Evolutionary conservation across 2,329 filamentous ascomycete genomes (phyloP).

Genomic region (Waltergamsia citrina): DNA sequence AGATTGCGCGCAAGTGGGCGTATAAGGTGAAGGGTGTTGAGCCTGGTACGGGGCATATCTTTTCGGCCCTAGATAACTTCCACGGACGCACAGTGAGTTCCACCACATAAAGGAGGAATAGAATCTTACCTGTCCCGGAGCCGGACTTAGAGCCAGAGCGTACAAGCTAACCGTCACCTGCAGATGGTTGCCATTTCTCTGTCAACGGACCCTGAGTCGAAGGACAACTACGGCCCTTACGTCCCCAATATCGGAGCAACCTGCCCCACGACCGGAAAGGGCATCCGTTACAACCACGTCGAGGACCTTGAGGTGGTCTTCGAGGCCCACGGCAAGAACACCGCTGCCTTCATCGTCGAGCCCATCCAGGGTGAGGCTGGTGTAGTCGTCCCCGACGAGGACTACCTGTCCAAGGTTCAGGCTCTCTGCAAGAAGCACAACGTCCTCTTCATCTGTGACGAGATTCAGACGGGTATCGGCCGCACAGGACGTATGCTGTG

Average conservation of each 20-base stretch:
- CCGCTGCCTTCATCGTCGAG: slow-evolving; percentile 89
- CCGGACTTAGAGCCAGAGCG: neutral
- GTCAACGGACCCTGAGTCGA: slow-evolving; percentile 90
- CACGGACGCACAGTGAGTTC: slow-evolving; percentile 79
- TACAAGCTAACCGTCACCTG: neutral
- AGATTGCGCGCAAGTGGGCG: slow-evolving; percentile 94
- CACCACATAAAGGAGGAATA: neutral
- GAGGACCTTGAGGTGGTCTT: slow-evolving; percentile 71
- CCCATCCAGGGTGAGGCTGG: slow-evolving; percentile 97
- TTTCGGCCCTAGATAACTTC: slow-evolving; percentile 86
- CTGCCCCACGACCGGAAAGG: slow-evolving; percentile 63
- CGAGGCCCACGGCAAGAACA: slow-evolving; percentile 71
- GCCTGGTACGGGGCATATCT: slow-evolving; percentile 72
- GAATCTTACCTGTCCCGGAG: neutral
- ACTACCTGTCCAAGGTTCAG: slow-evolving; percentile 73
- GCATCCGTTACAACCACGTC: slow-evolving; percentile 81
- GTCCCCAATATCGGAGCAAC: slow-evolving; percentile 77
- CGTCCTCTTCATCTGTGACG: slow-evolving; percentile 91
- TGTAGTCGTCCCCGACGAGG: slow-evolving; percentile 86
- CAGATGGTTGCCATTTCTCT: slow-evolving; percentile 92
- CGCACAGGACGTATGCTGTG: slow-evolving; percentile 91
- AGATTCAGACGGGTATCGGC: slow-evolving; percentile 97
- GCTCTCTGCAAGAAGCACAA: slow-evolving; percentile 92
- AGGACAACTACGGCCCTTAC: slow-evolving; percentile 94
- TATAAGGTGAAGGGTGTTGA: slow-evolving; percentile 93